phyloP scores from a whole-genome alignment of 163 green algal species.

The Volvox carteri region DNA sequence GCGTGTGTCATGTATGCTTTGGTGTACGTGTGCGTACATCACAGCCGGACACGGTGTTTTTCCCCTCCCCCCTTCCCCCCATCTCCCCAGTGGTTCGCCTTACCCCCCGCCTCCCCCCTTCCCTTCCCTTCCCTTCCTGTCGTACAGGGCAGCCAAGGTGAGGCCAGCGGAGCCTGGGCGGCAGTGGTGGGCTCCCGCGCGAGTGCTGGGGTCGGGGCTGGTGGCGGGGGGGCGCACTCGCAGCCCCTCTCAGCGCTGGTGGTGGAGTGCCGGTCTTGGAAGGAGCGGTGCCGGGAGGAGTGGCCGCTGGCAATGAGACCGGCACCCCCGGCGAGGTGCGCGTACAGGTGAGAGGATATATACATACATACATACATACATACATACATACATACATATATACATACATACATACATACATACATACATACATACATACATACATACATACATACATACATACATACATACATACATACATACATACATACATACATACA shows the following conservation, averaged over 20 bases:
- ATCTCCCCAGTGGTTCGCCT: not conserved
- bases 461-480: no score
- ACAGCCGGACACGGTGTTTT: not conserved
- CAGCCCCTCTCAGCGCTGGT: not conserved
- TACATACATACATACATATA: no score
- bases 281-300: slow-evolving; percentile 41
- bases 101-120: not conserved
- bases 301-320: slow-evolving; percentile 43
- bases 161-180: not conserved
- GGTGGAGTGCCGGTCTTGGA: slow-evolving; percentile 7
- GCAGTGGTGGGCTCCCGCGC: not conserved
- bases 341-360: slow-evolving; percentile 26
- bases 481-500: no score
- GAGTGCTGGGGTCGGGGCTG: no score
- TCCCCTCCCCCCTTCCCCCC: not conserved
- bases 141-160: not conserved
- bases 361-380: no score
- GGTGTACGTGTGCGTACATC: no score
- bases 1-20: no score
- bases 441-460: no score
- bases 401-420: no score
- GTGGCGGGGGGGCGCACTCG: no score
- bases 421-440: no score
- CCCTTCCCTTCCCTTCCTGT: no score
- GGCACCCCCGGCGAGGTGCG: slow-evolving; percentile 37